Evolutionary conservation across 768 basidiomycete genomes (phyloP).

Genomic region (Tricholoma terreum): DNA sequence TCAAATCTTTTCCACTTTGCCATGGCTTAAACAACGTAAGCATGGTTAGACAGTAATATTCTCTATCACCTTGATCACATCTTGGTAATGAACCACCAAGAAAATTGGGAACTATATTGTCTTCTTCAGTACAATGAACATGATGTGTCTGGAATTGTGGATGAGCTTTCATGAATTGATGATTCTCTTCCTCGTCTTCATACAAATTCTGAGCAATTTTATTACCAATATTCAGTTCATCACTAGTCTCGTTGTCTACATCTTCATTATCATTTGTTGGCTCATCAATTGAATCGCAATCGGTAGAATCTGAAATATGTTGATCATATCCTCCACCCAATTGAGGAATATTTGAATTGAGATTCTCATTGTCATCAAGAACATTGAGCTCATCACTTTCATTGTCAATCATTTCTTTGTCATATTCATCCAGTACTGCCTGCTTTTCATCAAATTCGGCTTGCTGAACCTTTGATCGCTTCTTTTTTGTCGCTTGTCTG

Average conservation of each 20-base stretch:
- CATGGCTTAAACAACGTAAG: constrained; percentile 22
- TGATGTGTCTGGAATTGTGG: constrained; percentile 21
- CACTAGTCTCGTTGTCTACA: too few species aligned
- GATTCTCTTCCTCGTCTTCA: constrained; percentile 2
- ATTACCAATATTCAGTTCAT: too few species aligned
- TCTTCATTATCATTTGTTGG: too few species aligned
- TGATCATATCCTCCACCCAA: neutral
- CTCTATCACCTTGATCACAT: constrained; percentile 26
- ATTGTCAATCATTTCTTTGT: too few species aligned
- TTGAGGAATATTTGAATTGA: constrained; percentile 13
- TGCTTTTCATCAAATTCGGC: too few species aligned
- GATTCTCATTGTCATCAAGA: constrained; percentile 33
- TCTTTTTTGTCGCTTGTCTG: constrained; percentile 27
- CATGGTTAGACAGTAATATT: constrained; percentile 25
- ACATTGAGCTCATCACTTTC: too few species aligned
- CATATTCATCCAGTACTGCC: too few species aligned
- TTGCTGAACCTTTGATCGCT: too few species aligned
- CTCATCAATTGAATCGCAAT: too few species aligned
- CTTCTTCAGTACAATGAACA: neutral
- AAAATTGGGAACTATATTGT: constrained; percentile 15
- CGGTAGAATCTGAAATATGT: too few species aligned
- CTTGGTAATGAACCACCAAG: constrained; percentile 28
- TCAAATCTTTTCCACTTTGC: constrained; percentile 23
- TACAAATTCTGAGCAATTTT: too few species aligned
- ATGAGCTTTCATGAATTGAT: constrained; percentile 18